Percentiles rank a stretch among this genome's conserved stretches.
These are phyloP conservation scores for Tetraselmis chui DNA, from an alignment of 139 green algal species.

Conservation along the genomic window DNA sequence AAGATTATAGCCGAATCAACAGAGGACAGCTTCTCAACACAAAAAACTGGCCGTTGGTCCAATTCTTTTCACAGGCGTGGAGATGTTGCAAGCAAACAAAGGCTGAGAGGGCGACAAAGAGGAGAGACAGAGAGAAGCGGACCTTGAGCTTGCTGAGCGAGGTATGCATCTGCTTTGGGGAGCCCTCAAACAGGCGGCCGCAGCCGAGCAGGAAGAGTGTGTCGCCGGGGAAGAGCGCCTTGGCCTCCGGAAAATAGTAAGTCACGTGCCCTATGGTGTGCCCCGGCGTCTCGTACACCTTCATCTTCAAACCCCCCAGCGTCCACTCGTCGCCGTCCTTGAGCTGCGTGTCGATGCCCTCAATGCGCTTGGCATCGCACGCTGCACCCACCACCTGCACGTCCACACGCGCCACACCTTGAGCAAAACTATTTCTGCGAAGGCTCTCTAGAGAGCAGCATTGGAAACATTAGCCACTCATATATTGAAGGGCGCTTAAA, in stretches of 20 bases:
- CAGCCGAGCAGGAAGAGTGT: constrained; percentile 88
- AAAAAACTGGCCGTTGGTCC: too few species aligned
- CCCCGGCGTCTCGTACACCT: constrained; percentile 75
- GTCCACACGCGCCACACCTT: too few species aligned
- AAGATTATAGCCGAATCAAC: too few species aligned
- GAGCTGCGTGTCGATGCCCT: constrained; percentile 70
- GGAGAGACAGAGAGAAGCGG: neutral
- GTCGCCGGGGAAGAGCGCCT: constrained; percentile 76
- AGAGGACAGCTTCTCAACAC: too few species aligned
- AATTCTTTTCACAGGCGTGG: too few species aligned
- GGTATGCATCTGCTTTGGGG: constrained; percentile 24
- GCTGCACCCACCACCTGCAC: constrained; percentile 46
- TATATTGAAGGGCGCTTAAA: too few species aligned
- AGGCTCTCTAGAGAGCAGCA: too few species aligned
- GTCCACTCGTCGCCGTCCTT: constrained; percentile 46
- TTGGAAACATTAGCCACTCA: too few species aligned
- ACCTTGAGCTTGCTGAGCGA: constrained; percentile 9
- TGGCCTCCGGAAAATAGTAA: constrained; percentile 54
- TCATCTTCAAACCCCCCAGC: constrained; percentile 46
- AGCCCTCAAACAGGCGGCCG: constrained; percentile 86
- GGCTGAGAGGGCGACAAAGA: too few species aligned
- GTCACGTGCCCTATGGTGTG: constrained; percentile 85
- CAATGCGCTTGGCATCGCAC: constrained; percentile 65
- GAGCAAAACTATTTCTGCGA: too few species aligned
- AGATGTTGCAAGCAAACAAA: too few species aligned